Evolutionary conservation across 1,284 basidiomycete genomes (phyloP).

Genomic region (Ustilago bromivora): DNA sequence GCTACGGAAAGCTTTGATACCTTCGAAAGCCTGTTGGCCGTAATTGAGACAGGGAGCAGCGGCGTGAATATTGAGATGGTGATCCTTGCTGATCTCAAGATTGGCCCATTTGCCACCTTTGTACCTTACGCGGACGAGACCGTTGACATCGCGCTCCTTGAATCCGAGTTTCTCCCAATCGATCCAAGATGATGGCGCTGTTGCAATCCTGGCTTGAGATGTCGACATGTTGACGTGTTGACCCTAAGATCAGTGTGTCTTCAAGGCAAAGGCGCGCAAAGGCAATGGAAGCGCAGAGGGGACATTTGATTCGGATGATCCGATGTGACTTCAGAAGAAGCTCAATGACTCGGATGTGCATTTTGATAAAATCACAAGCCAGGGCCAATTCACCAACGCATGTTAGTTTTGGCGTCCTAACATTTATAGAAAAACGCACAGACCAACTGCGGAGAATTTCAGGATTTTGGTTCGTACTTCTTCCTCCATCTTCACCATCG

Average conservation of each 20-base stretch:
- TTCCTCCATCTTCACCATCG: slow-evolving; percentile 8
- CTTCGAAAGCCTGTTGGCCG: slow-evolving; percentile 68
- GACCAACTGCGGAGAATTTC: slow-evolving; percentile 6
- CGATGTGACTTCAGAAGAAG: slow-evolving; percentile 4
- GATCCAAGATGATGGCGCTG: slow-evolving; percentile 33
- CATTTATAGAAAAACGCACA: neutral
- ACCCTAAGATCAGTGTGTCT: too few relatives aligned
- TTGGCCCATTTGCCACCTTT: slow-evolving; percentile 61
- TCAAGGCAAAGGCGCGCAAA: neutral
- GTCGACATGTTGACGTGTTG: slow-evolving; percentile 22
- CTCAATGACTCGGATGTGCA: slow-evolving; percentile 29
- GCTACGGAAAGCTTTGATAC: slow-evolving; percentile 68
- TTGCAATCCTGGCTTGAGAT: slow-evolving; percentile 41
- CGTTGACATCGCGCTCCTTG: slow-evolving; percentile 56
- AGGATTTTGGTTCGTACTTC: slow-evolving; percentile 10
- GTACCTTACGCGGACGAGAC: slow-evolving; percentile 49
- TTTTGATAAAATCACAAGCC: neutral
- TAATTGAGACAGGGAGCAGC: slow-evolving; percentile 69
- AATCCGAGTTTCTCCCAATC: slow-evolving; percentile 57
- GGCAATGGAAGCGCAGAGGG: neutral
- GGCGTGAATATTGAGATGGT: slow-evolving; percentile 65
- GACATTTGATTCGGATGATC: neutral
- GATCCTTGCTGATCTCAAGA: slow-evolving; percentile 60
- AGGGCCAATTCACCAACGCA: neutral
- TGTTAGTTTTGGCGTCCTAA: neutral